Percentiles rank a stretch among this genome's conserved stretches.
Evolutionary conservation across 208 protist species (phyloP).

Genomic region (Trypanosoma melophagium): DNA sequence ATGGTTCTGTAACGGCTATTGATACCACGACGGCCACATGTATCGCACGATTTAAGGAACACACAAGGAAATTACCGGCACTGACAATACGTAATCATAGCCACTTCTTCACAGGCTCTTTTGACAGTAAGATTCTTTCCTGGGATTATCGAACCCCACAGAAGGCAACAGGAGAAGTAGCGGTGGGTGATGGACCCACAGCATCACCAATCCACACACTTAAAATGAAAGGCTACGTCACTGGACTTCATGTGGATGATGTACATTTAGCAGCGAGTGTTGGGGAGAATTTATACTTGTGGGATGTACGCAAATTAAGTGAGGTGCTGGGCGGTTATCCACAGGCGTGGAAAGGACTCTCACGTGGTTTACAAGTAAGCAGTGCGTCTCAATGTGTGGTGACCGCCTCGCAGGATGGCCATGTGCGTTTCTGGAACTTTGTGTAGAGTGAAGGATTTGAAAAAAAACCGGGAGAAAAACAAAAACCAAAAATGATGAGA

Average conservation of each 20-base stretch:
- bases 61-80: slow-evolving; percentile 77
- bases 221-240: slow-evolving; percentile 82
- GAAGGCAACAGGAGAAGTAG: slow-evolving; percentile 26
- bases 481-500: neutral
- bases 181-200: slow-evolving; percentile 9
- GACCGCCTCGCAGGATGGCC: slow-evolving; percentile 78
- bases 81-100: slow-evolving; percentile 67
- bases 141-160: slow-evolving; percentile 70
- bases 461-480: neutral
- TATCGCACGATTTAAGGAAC: slow-evolving; percentile 43
- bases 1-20: slow-evolving; percentile 64
- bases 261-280: slow-evolving; percentile 73
- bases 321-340: slow-evolving; percentile 74
- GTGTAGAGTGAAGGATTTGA: slow-evolving; percentile 32
- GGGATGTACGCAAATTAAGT: slow-evolving; percentile 77
- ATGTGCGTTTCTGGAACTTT: slow-evolving; percentile 81
- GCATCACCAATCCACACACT: slow-evolving; percentile 49
- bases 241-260: slow-evolving; percentile 75
- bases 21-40: slow-evolving; percentile 35
- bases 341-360: slow-evolving; percentile 78
- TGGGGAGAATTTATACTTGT: slow-evolving; percentile 81
- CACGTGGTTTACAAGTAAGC: slow-evolving; percentile 68
- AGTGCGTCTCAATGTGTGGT: slow-evolving; percentile 51
- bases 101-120: slow-evolving; percentile 80
- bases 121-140: slow-evolving; percentile 78